Evolutionary conservation across 352 stramenopile species (phyloP).

Genomic region (Stramenopiles sp.): DNA sequence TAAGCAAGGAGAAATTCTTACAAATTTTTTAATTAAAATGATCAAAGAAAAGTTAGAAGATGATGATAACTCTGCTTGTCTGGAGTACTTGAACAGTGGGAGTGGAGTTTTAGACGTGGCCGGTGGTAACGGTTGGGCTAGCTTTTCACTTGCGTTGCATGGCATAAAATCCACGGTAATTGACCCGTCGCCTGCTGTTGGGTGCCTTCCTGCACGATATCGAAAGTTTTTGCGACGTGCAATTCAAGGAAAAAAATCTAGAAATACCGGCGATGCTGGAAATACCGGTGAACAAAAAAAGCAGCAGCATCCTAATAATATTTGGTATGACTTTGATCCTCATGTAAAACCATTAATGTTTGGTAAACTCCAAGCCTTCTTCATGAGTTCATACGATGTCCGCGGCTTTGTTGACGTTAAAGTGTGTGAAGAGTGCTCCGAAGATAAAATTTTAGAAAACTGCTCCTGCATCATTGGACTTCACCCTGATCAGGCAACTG

Average conservation of each 20-base stretch:
- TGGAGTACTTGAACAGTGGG: neutral
- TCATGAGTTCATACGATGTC: too few relatives aligned
- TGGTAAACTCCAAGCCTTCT: neutral
- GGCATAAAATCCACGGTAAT: neutral
- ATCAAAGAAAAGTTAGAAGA: neutral
- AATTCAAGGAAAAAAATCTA: neutral
- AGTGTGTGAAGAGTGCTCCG: too few relatives aligned
- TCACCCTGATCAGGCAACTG: conserved; percentile 41
- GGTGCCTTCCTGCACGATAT: neutral
- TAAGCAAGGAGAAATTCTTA: neutral
- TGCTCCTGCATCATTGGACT: neutral
- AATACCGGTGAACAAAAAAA: neutral
- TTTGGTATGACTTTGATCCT: neutral
- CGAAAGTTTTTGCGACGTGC: neutral
- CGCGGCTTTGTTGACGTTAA: neutral
- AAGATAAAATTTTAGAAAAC: neutral
- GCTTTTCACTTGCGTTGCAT: neutral
- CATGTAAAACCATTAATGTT: neutral
- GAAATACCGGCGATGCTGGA: neutral
- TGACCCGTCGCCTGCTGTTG: neutral
- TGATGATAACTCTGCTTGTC: neutral
- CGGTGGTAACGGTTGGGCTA: neutral
- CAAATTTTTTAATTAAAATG: neutral
- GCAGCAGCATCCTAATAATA: neutral
- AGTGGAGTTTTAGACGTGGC: neutral